phyloP scores from a whole-genome alignment of 1,284 basidiomycete species.

The Macrocystidia cucumis region DNA sequence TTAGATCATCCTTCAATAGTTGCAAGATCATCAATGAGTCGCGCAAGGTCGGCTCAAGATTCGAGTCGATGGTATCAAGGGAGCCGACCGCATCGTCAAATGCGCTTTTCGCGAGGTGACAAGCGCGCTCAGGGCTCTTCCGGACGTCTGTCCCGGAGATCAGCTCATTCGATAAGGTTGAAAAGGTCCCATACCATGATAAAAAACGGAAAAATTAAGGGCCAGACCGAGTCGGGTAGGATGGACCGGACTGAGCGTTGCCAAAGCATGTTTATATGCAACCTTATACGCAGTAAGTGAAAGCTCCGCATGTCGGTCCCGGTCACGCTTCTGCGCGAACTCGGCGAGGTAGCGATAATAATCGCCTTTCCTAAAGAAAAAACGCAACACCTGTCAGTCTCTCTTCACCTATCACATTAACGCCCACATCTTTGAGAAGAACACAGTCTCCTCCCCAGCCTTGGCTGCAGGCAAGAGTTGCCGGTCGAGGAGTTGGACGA shows the following conservation, averaged over 20 bases:
- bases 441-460: constrained; percentile 57
- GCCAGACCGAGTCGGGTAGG: constrained; percentile 83
- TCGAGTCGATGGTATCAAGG: constrained; percentile 27
- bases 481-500: constrained; percentile 45
- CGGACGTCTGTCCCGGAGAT: constrained; percentile 50
- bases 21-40: constrained; percentile 64
- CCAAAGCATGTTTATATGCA: constrained; percentile 58
- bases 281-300: constrained; percentile 59
- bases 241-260: constrained; percentile 50
- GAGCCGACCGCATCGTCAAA: constrained; percentile 60
- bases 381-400: neutral
- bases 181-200: constrained; percentile 49
- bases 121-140: constrained; percentile 87
- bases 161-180: too few species aligned
- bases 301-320: constrained; percentile 36
- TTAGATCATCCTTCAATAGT: constrained; percentile 54
- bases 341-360: constrained; percentile 67
- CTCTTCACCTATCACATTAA: neutral
- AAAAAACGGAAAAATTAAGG: constrained; percentile 95
- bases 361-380: constrained; percentile 49
- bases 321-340: constrained; percentile 43
- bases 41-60: constrained; percentile 35
- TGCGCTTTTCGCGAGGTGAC: constrained; percentile 78
- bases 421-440: constrained; percentile 61
- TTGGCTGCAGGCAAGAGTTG: constrained; percentile 47